These are phyloP conservation scores for Acorus calamus DNA, from an alignment of 106 monocot species.

Conservation along the genomic window DNA sequence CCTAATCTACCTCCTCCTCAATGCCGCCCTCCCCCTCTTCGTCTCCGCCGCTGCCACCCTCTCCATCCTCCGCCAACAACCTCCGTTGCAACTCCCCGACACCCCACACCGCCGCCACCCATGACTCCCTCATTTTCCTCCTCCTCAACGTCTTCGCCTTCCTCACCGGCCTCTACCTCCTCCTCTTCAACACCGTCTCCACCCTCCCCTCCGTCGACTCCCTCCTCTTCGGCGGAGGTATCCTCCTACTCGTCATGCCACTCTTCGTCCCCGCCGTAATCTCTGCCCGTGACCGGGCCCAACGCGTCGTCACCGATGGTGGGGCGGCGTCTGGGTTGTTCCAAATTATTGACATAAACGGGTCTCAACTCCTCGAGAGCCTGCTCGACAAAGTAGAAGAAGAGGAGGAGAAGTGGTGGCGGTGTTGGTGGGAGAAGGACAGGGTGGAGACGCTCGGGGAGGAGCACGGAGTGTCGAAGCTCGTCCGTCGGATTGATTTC, in stretches of 20 bases:
- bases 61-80: conserved; percentile 54
- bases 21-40: conserved; percentile 50
- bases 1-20: conserved; percentile 55
- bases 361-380: conserved; percentile 15
- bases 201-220: conserved; percentile 14
- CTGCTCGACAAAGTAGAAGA: conserved; percentile 9
- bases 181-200: conserved; percentile 41
- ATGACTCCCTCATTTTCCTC: conserved; percentile 40
- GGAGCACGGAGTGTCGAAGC: conserved; percentile 42
- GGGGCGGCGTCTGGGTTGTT: neutral
- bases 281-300: conserved; percentile 24
- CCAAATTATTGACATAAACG: neutral
- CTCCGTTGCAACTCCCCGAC: conserved; percentile 10
- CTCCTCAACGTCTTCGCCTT: conserved; percentile 67
- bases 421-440: conserved; percentile 16
- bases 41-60: conserved; percentile 36
- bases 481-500: conserved; percentile 49
- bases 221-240: conserved; percentile 38
- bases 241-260: conserved; percentile 50
- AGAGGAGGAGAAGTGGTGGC: neutral
- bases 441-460: conserved; percentile 39
- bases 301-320: conserved; percentile 20
- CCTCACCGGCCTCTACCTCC: conserved; percentile 70
- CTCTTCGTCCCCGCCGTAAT: conserved; percentile 50
- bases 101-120: conserved; percentile 6